Base-by-base conservation (phyloP, 108 stramenopile genomes). In the Nannochloropsis salina region DNA sequence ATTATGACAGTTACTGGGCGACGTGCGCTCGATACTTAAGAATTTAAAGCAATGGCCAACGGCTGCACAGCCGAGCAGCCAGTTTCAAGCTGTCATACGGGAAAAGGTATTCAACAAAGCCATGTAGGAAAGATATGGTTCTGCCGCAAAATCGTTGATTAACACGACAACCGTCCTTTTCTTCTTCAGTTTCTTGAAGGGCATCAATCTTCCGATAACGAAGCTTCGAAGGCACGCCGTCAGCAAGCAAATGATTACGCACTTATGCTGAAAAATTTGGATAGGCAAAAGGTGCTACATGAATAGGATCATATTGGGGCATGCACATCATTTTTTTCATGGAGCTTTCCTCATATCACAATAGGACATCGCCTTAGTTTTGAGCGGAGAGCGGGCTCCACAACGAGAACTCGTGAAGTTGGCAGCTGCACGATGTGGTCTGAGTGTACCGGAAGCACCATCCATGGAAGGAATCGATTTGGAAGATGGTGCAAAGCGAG, bases 321-420 rank as follows among this genome's bases (percentile, higher is more conserved):
- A 31, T 31, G 31, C 31, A 31, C 31, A 31, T 31, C 31, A 31
- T 31, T 31, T 31, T 31, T 31, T 31, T 31, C 31, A 31, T 31
- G 31, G 31, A 31, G 31, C 15, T 74, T 2, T n/a, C 61, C 20
- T 74, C 61, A n/a, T 74, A n/a, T n/a, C 61, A n/a, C 6, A 3
- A 74, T n/a, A 74, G 61, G 61, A 74, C 61, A 74, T 74, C 4
- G 61, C 61, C 61, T n/a, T 74, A n/a, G 61, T 74, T 4, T n/a
- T 74, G 61, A 74, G 61, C n/a, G 61, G 61, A 15, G 61, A 74
- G n/a, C 61, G 61, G 61, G 61, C 61, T 2, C 61, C 61, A n/a
- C 61, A 74, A 74, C 61, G 61, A n/a, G 61, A 74, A n/a, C 61
- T 74, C 20, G 61, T 74, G 20, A 74, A 74, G 61, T n/a, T 74